Percentiles rank a stretch among this genome's conserved stretches.
phyloP scores from a whole-genome alignment of 192 early-diverging fungal species.

The Entomortierella chlamydospora region DNA sequence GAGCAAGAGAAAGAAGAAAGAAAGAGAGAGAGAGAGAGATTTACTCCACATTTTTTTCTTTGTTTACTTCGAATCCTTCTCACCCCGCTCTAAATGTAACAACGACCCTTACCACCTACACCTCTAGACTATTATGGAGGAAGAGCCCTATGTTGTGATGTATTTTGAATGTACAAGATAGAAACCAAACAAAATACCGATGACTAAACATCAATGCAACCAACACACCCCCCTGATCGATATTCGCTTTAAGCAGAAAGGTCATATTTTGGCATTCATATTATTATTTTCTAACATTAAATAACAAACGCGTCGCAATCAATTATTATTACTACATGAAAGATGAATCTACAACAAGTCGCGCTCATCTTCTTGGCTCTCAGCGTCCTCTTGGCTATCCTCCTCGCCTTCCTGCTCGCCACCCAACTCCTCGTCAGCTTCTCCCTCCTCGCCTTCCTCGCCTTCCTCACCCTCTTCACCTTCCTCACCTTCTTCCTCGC shows the following conservation, averaged over 20 bases:
- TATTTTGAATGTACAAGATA: no score
- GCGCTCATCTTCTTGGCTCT: slow-evolving; percentile 11
- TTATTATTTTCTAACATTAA: slow-evolving; percentile 7
- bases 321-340: background rate
- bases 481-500: slow-evolving; percentile 10
- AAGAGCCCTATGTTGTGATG: no score
- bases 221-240: background rate
- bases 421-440: background rate
- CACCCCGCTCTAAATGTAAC: no score
- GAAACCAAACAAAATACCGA: background rate
- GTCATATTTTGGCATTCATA: background rate
- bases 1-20: no score
- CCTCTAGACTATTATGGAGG: no score
- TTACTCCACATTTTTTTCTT: no score
- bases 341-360: slow-evolving; percentile 8
- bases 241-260: background rate
- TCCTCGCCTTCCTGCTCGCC: background rate
- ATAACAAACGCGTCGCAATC: no score
- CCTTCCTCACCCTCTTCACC: slow-evolving; percentile 7
- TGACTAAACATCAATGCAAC: slow-evolving; percentile 14
- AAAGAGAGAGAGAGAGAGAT: no score
- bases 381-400: slow-evolving; percentile 13
- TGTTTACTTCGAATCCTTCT: no score
- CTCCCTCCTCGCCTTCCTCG: slow-evolving; percentile 9
- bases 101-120: no score